Evolutionary conservation across 1,284 basidiomycete genomes (phyloP).

Genomic region (Ganoderma sinense): DNA sequence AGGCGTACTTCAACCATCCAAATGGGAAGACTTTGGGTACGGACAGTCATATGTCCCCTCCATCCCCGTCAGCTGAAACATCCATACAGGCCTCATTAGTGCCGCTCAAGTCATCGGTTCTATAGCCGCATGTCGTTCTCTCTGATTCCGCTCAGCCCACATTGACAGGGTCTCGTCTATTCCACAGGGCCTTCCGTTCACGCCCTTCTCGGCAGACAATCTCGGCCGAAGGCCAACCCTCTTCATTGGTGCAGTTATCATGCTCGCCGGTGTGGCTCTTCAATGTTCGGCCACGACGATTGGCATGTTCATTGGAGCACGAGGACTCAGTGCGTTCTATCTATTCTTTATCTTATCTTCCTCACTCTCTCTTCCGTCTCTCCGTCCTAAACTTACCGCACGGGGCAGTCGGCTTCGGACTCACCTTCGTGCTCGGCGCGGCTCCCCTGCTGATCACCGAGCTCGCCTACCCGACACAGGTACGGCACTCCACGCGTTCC

Average conservation of each 20-base stretch:
- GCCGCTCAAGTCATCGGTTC: constrained; percentile 70
- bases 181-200: constrained; percentile 59
- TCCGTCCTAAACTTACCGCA: constrained; percentile 14
- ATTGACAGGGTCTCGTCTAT: constrained; percentile 10
- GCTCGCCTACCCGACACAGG: constrained; percentile 76
- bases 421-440: constrained; percentile 66
- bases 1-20: constrained; percentile 59
- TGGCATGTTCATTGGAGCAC: constrained; percentile 62
- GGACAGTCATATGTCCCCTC: constrained; percentile 14
- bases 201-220: constrained; percentile 64
- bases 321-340: constrained; percentile 57
- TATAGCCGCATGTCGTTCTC: constrained; percentile 51
- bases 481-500: constrained; percentile 34
- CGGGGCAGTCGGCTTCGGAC: constrained; percentile 66
- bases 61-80: neutral
- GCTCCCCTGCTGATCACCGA: constrained; percentile 74
- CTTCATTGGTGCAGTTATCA: constrained; percentile 64
- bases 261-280: constrained; percentile 64
- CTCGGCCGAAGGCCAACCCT: constrained; percentile 63
- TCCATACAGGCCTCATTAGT: constrained; percentile 60
- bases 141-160: constrained; percentile 1
- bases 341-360: constrained; percentile 16
- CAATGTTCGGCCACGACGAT: constrained; percentile 59
- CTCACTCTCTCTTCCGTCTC: neutral
- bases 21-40: constrained; percentile 59